Percentiles rank a stretch among this genome's conserved stretches.
Conservation (phyloP, 306 rosid species). For the Inga leiocalycina region DNA sequence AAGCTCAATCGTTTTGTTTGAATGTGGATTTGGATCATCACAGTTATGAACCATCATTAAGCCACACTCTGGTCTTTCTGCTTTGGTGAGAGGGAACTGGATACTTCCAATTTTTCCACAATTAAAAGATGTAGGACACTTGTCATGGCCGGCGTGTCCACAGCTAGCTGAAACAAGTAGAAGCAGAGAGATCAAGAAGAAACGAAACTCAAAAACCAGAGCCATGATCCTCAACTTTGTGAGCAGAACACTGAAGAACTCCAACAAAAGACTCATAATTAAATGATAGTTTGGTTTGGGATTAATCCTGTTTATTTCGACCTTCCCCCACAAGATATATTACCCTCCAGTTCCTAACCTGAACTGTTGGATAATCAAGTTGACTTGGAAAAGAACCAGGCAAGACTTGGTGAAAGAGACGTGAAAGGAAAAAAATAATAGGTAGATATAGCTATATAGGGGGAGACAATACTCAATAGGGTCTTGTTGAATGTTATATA, state of each 20-base stretch:
- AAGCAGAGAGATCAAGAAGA: constrained; percentile 8
- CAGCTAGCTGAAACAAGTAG: neutral
- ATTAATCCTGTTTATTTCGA: neutral
- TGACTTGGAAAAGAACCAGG: neutral
- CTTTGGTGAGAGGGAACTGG: constrained; percentile 5
- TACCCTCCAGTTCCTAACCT: neutral
- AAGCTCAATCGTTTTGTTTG: neutral
- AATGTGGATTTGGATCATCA: neutral
- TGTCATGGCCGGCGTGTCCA: neutral
- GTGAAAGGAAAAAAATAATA: neutral
- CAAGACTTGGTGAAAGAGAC: neutral
- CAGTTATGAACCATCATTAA: neutral
- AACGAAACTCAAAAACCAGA: neutral
- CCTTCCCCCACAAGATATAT: neutral
- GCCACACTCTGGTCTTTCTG: neutral
- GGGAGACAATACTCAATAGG: neutral
- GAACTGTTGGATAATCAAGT: neutral
- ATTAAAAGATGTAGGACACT: neutral
- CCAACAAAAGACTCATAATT: neutral
- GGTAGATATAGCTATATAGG: neutral
- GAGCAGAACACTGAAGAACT: neutral
- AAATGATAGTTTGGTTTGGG: neutral
- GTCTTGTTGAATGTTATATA: neutral
- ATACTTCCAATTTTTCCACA: constrained; percentile 30
- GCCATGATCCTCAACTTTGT: neutral